Conservation (phyloP, 768 basidiomycete species). For the Krasilnikovozyma curviuscula region DNA sequence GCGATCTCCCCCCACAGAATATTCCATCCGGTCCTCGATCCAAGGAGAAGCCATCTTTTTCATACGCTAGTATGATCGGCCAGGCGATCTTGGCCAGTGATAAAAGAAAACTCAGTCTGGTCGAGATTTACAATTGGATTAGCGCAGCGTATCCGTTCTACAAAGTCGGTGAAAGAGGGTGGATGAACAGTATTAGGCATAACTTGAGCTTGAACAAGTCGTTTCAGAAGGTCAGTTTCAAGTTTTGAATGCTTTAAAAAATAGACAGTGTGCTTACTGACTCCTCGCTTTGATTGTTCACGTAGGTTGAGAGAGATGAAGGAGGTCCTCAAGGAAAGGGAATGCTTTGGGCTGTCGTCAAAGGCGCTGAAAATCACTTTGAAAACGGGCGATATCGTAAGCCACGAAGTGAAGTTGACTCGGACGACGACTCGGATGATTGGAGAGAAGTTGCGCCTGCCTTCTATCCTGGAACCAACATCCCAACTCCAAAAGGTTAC, state of each 20-base stretch:
- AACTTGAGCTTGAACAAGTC: slow-evolving; percentile 25
- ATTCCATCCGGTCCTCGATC: slow-evolving; percentile 72
- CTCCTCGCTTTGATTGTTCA: too few species aligned
- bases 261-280: too few species aligned
- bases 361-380: slow-evolving; percentile 65
- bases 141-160: slow-evolving; percentile 83
- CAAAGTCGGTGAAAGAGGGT: slow-evolving; percentile 77
- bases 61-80: slow-evolving; percentile 89
- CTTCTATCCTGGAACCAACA: too few species aligned
- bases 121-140: slow-evolving; percentile 94
- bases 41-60: slow-evolving; percentile 56
- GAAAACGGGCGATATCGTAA: slow-evolving; percentile 46
- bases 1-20: slow-evolving; percentile 25
- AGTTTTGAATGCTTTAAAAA: too few species aligned
- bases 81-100: slow-evolving; percentile 77
- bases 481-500: too few species aligned
- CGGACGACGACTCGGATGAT: too few species aligned
- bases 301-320: slow-evolving; percentile 26
- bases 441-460: too few species aligned
- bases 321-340: slow-evolving; percentile 50
- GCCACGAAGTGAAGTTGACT: too few species aligned
- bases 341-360: slow-evolving; percentile 71
- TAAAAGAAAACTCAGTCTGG: slow-evolving; percentile 65
- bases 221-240: slow-evolving; percentile 15
- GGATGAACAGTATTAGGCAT: slow-evolving; percentile 35